Evolutionary conservation across 2,329 filamentous ascomycete species (phyloP).

Genomic region (Aaosphaeria pasadenensis): DNA sequence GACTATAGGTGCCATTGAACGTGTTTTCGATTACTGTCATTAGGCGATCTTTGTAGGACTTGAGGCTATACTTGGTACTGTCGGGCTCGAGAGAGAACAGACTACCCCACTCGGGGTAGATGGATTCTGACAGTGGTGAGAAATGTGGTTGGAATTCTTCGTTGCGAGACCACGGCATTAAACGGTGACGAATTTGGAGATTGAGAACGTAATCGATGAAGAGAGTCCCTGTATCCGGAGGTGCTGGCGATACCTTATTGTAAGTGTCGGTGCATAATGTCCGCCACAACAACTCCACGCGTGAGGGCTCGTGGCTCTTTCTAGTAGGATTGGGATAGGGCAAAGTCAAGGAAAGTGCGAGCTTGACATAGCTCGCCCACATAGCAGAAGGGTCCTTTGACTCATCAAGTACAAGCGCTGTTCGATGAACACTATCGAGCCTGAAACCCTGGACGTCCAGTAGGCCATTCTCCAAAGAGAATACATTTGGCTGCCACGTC

Average conservation of each 20-base stretch:
- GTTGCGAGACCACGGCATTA: conserved; percentile 23
- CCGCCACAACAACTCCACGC: conserved; percentile 21
- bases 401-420: conserved; percentile 12
- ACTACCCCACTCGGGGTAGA: conserved; percentile 24
- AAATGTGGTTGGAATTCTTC: conserved; percentile 25
- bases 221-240: conserved; percentile 7
- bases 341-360: conserved; percentile 14
- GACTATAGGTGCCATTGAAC: conserved; percentile 25
- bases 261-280: conserved; percentile 24
- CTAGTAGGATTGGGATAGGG: conserved; percentile 12
- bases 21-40: conserved; percentile 16
- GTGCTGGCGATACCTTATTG: conserved; percentile 16
- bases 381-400: conserved; percentile 13
- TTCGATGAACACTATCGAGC: conserved; percentile 13
- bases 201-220: conserved; percentile 28
- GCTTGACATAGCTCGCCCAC: conserved; percentile 20
- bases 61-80: conserved; percentile 13
- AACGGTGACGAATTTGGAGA: conserved; percentile 21
- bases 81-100: conserved; percentile 17
- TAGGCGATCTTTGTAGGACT: conserved; percentile 15
- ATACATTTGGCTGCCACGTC: conserved; percentile 9
- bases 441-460: conserved; percentile 18
- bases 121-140: conserved; percentile 18
- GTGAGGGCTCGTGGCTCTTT: conserved; percentile 6
- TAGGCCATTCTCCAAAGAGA: conserved; percentile 11